Evolutionary conservation across 768 basidiomycete species (phyloP), one percentile per base, ranked within the genome.

Genomic region (Termitomyces sp.): DNA sequence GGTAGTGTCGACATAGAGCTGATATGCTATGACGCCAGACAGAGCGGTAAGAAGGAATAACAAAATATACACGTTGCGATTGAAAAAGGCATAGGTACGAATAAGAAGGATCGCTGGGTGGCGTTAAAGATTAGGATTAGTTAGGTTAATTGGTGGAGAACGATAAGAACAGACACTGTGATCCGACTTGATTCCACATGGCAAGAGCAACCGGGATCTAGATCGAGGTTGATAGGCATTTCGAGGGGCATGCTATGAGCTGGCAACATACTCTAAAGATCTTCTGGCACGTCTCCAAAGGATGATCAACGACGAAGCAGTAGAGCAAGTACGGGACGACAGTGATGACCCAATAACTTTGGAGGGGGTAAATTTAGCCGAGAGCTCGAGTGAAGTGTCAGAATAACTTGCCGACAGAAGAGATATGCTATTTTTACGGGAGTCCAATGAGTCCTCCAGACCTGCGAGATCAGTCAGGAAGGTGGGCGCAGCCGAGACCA

Each of bases 111-210:
- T 87, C 61, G 84, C 87, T 89, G 52, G 65, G 61, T 65, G 62
- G 63, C 63, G 56, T 59, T 36, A 61, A 50, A 60, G 59, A 46
- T 32, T 28, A 42, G 38, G 59, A 46, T 32, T 28, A 42, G 38
- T 13, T 7, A 7, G 9, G n/a, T 42, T 26, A 40, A 8, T 36
- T 36, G 13, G 46, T 9, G 43, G 58, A 57, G 56, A 58, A 58
- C 24, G 32, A 57, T 35, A 18, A 42, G 22, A 38, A 73, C 78
- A 60, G 61, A 86, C 87, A 85, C 75, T 91, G 87, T 48, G 88
- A 88, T 46, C 87, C 85, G 55, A 90, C 88, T 80, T 91, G 90
- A 65, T 92, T 92, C 88, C 88, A 91, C 84, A 90, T 87, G 18
- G 88, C 88, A 50, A 92, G 78, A 6, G 85, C 85, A 57, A 91